These are phyloP conservation scores for Neodidymelliopsis sp. DNA, from an alignment of 2,329 filamentous ascomycete genomes.

Conservation along the genomic window DNA sequence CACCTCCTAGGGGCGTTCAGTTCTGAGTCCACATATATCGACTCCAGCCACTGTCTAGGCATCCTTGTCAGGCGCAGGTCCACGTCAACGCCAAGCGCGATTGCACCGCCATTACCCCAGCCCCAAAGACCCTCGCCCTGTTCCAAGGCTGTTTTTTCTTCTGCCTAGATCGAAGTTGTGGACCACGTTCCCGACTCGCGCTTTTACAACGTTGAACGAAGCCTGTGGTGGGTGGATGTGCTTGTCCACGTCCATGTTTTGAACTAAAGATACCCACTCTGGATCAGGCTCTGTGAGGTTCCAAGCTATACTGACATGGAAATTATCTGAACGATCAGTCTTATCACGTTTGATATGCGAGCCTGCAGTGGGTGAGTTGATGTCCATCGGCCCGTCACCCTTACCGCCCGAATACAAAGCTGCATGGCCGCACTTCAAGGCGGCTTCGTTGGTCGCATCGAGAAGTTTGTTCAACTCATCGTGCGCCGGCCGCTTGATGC, in stretches of 20 bases:
- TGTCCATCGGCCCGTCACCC: conserved; percentile 41
- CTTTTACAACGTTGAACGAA: conserved; percentile 54
- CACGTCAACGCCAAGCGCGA: conserved; percentile 16
- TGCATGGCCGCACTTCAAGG: conserved; percentile 69
- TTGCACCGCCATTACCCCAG: conserved; percentile 13
- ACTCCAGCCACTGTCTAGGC: background rate
- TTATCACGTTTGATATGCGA: conserved; percentile 9
- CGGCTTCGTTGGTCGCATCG: conserved; percentile 69
- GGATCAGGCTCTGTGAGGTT: conserved; percentile 49
- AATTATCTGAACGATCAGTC: conserved; percentile 63
- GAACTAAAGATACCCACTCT: conserved; percentile 34
- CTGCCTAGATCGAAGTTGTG: conserved; percentile 39
- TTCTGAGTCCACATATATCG: background rate
- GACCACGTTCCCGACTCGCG: conserved; percentile 56
- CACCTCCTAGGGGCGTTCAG: background rate
- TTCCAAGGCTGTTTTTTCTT: conserved; percentile 3
- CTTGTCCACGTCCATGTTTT: conserved; percentile 31
- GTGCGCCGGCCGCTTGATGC: conserved; percentile 54
- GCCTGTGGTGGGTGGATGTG: conserved; percentile 32
- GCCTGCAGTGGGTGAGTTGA: conserved; percentile 16
- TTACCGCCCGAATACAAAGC: conserved; percentile 66
- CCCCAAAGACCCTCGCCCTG: conserved; percentile 1
- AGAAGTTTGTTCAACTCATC: conserved; percentile 63
- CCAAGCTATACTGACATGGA: conserved; percentile 94
- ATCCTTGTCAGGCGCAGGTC: conserved; percentile 14